Evolutionary conservation across 192 early-diverging fungal genomes (phyloP).

Genomic region (Kickxella alabastrina): DNA sequence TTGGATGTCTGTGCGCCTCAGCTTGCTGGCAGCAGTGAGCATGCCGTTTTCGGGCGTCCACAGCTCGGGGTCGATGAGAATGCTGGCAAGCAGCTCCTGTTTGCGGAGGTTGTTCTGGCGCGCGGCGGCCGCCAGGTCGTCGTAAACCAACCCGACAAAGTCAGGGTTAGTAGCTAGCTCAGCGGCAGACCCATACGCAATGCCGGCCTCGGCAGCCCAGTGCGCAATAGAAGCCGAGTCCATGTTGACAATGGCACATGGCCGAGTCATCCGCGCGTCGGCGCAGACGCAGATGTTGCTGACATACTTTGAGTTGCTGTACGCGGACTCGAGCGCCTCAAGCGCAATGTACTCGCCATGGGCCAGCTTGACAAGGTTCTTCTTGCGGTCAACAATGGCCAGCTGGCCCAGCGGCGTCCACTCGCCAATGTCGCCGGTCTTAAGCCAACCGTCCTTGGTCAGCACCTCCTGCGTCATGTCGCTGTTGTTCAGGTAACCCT

Average conservation of each 20-base stretch:
- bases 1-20: conserved; percentile 77
- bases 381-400: conserved; percentile 84
- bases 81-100: conserved; percentile 67
- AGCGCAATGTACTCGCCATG: conserved; percentile 93
- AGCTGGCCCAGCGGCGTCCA: conserved; percentile 75
- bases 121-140: conserved; percentile 48
- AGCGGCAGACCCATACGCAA: neutral
- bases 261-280: conserved; percentile 64
- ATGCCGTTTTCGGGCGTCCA: conserved; percentile 89
- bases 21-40: conserved; percentile 94
- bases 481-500: conserved; percentile 76
- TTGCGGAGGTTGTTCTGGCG: conserved; percentile 65
- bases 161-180: neutral
- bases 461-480: conserved; percentile 63
- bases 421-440: conserved; percentile 88
- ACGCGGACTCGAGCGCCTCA: conserved; percentile 89
- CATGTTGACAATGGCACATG: conserved; percentile 72
- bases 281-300: conserved; percentile 76
- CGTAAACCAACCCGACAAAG: conserved; percentile 5
- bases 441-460: conserved; percentile 79
- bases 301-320: conserved; percentile 69
- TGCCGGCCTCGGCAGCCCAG: conserved; percentile 7
- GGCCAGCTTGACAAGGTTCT: conserved; percentile 90
- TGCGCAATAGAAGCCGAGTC: conserved; percentile 27
- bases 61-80: conserved; percentile 68